Evolutionary conservation across 1,284 basidiomycete genomes (phyloP).

Genomic region (Bjerkandera adusta): DNA sequence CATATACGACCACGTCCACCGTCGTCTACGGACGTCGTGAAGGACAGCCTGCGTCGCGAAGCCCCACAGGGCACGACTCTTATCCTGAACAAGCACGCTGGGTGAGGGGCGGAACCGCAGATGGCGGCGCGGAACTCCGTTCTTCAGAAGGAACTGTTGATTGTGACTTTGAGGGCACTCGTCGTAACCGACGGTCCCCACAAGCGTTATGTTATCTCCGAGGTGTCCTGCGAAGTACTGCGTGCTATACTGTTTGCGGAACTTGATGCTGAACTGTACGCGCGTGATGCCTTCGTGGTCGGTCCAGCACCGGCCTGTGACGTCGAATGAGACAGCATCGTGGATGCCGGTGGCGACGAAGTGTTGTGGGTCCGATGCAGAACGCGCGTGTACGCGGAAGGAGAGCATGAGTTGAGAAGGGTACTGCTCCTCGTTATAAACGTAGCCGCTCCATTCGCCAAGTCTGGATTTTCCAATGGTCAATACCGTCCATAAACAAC

Average conservation of each 20-base stretch:
- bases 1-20: constrained; percentile 13
- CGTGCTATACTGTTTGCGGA: constrained; percentile 13
- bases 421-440: constrained; percentile 15
- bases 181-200: constrained; percentile 12
- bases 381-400: constrained; percentile 12
- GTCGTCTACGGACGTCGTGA: constrained; percentile 3
- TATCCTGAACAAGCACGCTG: constrained; percentile 1
- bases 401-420: constrained; percentile 17
- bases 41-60: constrained; percentile 8
- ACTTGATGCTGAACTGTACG: constrained; percentile 10
- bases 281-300: constrained; percentile 10
- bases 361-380: constrained; percentile 4
- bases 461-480: constrained; percentile 4
- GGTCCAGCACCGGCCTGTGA: constrained; percentile 8
- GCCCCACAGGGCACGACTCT: constrained; percentile 10
- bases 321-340: constrained; percentile 10
- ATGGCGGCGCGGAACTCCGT: constrained; percentile 2
- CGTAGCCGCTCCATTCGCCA: constrained; percentile 19
- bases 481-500: too few relatives aligned
- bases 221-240: constrained; percentile 13
- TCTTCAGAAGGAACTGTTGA: constrained; percentile 10
- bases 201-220: constrained; percentile 8
- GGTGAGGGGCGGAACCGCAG: constrained; percentile 5
- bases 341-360: constrained; percentile 14
- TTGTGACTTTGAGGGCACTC: constrained; percentile 6